Base-by-base conservation (phyloP, 768 basidiomycete species). In the Rhodotorula graminis region DNA sequence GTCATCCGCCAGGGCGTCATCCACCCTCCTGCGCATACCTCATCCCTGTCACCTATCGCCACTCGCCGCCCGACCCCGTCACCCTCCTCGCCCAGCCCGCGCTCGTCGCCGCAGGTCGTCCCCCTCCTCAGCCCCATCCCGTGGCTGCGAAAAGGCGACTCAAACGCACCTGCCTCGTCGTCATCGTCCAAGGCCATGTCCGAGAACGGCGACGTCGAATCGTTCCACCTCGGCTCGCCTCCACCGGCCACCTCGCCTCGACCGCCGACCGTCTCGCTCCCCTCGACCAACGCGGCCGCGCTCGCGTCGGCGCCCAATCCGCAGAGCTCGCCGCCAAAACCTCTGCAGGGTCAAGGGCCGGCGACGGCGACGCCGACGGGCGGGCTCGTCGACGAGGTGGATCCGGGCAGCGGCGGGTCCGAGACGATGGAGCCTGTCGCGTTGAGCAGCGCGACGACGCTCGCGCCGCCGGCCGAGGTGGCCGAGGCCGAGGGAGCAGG, bases 381-480 rank as follows among this genome's bases (percentile, higher is more conserved):
- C 25, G 77, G 77, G 27, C 37, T 76, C 15, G 77, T 78, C 8
- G 77, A 78, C 56, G 77, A 78, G 46, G 77, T 78, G 7, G 74
- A 76, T 42, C 71, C 68, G 0, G 74, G 74, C 2, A 56, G 52
- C 16, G 74, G 74, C 10, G 63, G 61, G 25, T 23, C 2, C 23
- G 74, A 76, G 55, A 59, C 63, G 33, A 62, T 44, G 1, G 68
- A 66, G 29, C 74, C 74, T 18, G 65, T 76, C 15, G 71, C 68
- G 29, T 25, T 76, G 2, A 67, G 59, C 40, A 40, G 44, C 16
- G 55, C 68, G 15, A 69, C 61, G 58, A 64, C 67, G 55, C 40
- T 68, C 83, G 89, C 63, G 90, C 92, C 78, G 88, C 86, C 73
- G 88, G 90, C 75, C 85, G 90, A n/a, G 89, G 90, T 78, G 87